phyloP scores from a whole-genome alignment of 2,329 filamentous ascomycete genomes.

The Fusarium cicatricum region DNA sequence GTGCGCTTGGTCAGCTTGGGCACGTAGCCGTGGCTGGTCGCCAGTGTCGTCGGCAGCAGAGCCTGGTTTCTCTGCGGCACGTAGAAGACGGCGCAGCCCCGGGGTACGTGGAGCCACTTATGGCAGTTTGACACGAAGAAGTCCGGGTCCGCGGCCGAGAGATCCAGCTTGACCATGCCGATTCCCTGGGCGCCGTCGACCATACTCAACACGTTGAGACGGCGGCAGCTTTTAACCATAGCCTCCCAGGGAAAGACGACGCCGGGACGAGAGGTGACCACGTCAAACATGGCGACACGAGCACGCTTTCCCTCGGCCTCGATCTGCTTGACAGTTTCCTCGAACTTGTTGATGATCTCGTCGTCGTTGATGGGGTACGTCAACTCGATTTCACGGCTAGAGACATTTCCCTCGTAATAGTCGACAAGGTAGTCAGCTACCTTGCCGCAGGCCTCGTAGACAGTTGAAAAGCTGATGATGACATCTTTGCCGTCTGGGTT shows the following conservation, averaged over 20 bases:
- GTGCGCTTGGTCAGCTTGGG: conserved; percentile 49
- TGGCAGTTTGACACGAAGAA: conserved; percentile 90
- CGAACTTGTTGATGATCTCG: conserved; percentile 69
- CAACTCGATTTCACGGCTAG: conserved; percentile 64
- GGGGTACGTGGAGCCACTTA: conserved; percentile 88
- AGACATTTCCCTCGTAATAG: conserved; percentile 58
- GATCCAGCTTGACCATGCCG: conserved; percentile 78
- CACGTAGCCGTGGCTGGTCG: conserved; percentile 82
- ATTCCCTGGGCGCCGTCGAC: conserved; percentile 88
- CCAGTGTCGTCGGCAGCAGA: conserved; percentile 76
- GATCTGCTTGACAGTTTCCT: conserved; percentile 62
- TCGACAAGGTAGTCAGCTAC: conserved; percentile 77
- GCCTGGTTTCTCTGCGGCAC: conserved; percentile 79
- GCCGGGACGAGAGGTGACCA: conserved; percentile 80
- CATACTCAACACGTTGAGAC: conserved; percentile 73
- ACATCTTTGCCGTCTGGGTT: conserved; percentile 75
- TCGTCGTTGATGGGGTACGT: conserved; percentile 75
- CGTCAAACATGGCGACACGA: conserved; percentile 76
- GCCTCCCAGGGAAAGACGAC: conserved; percentile 80
- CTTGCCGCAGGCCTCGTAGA: conserved; percentile 82
- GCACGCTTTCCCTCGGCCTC: conserved; percentile 67
- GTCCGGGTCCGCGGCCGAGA: conserved; percentile 74
- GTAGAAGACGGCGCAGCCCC: conserved; percentile 83
- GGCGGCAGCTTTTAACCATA: conserved; percentile 69
- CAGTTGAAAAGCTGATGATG: conserved; percentile 79